Evolutionary conservation across 2,329 filamentous ascomycete species (phyloP).

Genomic region (Talaromyces sp.): DNA sequence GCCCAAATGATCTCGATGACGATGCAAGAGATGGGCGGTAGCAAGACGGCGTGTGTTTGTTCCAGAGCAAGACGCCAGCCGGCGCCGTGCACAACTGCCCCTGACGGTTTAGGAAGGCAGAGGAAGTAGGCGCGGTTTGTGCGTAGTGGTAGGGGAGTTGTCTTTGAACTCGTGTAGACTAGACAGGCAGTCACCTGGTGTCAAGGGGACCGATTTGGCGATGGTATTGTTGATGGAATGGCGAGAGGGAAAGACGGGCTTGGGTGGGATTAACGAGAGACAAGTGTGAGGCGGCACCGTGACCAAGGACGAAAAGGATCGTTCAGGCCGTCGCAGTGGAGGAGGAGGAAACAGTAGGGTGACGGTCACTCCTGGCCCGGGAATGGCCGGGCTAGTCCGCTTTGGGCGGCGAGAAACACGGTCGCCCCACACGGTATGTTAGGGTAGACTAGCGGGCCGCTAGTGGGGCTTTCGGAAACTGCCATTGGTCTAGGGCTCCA

Average conservation of each 20-base stretch:
- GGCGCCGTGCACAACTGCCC: conserved; percentile 7
- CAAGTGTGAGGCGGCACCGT: not conserved
- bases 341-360: not conserved
- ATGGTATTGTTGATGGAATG: not conserved
- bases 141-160: not conserved
- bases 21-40: conserved; percentile 9
- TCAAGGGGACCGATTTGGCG: not conserved
- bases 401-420: conserved; percentile 8
- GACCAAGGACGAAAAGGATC: not conserved
- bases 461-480: not conserved
- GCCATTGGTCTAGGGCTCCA: not conserved
- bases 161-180: not conserved
- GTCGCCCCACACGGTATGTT: conserved; percentile 3
- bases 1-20: not conserved
- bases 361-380: not conserved
- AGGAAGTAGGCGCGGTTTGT: not conserved
- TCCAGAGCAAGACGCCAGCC: conserved; percentile 3
- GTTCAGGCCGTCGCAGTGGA: not conserved
- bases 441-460: conserved; percentile 8
- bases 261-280: conserved; percentile 1
- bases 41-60: conserved; percentile 5
- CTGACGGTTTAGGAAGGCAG: not conserved
- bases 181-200: not conserved
- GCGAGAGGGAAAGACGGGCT: not conserved
- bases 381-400: conserved; percentile 4